Evolutionary conservation across 768 basidiomycete species (phyloP).

Genomic region (Hysterangium stoloniferum): DNA sequence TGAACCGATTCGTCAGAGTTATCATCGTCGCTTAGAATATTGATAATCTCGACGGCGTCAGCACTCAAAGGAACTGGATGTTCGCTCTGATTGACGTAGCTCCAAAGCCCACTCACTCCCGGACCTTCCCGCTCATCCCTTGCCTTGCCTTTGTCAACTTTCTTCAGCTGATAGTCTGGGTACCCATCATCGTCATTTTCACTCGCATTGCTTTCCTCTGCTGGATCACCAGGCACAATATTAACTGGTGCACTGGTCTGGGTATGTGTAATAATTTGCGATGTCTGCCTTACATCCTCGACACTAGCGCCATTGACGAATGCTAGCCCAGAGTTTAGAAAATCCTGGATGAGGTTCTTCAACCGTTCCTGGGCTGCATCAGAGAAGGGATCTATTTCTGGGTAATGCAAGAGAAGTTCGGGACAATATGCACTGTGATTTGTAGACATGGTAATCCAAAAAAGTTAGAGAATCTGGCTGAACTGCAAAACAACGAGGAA

Average conservation of each 20-base stretch:
- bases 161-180: too few species aligned
- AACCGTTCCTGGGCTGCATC: neutral
- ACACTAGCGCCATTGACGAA: neutral
- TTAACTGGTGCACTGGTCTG: too few species aligned
- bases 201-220: neutral
- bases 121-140: conserved; percentile 5
- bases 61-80: neutral
- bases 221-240: too few species aligned
- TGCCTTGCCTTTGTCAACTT: neutral
- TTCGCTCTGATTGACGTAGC: too few species aligned
- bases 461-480: too few species aligned
- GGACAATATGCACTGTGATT: neutral
- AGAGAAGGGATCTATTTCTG: conserved; percentile 2
- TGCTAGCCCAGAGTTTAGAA: neutral
- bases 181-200: neutral
- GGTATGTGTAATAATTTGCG: neutral
- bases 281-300: neutral
- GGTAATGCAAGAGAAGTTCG: neutral
- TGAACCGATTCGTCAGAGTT: neutral
- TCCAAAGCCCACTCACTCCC: neutral
- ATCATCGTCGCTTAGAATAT: neutral
- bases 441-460: too few species aligned
- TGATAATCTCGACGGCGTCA: neutral
- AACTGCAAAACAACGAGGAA: too few species aligned
- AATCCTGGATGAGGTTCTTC: neutral